Evolutionary conservation across 352 stramenopile species (phyloP).

Genomic region (Pythium dissimile): DNA sequence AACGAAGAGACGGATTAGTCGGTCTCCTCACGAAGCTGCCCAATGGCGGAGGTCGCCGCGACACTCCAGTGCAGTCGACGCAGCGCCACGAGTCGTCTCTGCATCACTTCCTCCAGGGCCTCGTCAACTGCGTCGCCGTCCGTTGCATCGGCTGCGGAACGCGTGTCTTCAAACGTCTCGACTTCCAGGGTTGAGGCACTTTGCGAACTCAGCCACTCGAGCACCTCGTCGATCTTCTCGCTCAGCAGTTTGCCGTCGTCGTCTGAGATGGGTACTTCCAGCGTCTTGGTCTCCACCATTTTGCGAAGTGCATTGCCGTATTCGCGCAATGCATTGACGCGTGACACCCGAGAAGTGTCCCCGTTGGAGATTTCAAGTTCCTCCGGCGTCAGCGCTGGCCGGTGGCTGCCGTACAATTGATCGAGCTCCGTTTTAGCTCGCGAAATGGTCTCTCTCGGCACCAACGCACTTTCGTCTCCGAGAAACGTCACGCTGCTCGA

Average conservation of each 20-base stretch:
- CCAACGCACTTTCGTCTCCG: constrained; percentile 9
- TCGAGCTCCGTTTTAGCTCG: background rate
- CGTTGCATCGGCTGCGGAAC: no score
- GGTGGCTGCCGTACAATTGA: constrained; percentile 6
- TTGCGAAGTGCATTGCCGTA: background rate
- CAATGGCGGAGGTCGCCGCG: constrained; percentile 4
- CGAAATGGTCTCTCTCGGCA: constrained; percentile 1
- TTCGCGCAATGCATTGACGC: background rate
- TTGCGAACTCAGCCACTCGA: constrained; percentile 5
- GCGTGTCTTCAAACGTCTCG: no score
- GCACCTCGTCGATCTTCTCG: constrained; percentile 11
- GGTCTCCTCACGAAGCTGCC: background rate
- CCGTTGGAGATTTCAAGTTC: background rate
- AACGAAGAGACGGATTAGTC: background rate
- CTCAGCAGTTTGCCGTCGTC: constrained; percentile 1
- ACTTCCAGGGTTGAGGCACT: no score
- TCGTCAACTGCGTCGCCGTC: no score
- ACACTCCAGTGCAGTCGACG: constrained; percentile 14
- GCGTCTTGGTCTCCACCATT: constrained; percentile 6
- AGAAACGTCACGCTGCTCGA: background rate
- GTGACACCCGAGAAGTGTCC: background rate
- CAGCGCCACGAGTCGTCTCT: constrained; percentile 4
- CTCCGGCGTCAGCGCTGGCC: background rate
- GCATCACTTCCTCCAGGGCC: background rate
- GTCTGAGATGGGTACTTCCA: constrained; percentile 11